Evolutionary conservation across 1,139 yeast genomes (phyloP).

Genomic region (Diutina catenulata): DNA sequence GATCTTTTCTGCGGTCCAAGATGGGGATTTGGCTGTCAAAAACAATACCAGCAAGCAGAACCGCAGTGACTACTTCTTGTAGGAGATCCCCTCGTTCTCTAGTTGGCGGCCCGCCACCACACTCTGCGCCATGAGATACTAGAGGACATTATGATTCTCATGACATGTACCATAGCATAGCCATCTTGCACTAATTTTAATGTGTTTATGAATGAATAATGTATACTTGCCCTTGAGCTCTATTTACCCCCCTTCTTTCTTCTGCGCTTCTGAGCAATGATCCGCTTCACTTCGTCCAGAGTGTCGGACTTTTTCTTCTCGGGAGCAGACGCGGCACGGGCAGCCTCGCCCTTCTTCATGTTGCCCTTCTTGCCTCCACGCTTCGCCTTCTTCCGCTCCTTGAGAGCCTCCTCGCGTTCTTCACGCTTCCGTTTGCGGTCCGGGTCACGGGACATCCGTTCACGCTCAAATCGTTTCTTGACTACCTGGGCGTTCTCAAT

Average conservation of each 20-base stretch:
- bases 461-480: constrained; percentile 62
- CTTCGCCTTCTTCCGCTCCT: constrained; percentile 15
- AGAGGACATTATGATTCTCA: not conserved
- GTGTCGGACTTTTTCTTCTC: constrained; percentile 31
- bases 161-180: constrained; percentile 1
- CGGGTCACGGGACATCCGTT: constrained; percentile 42
- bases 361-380: constrained; percentile 10
- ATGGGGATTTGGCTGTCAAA: constrained; percentile 24
- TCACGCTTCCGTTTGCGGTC: constrained; percentile 15
- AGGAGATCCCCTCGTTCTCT: too few species aligned
- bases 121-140: too few species aligned
- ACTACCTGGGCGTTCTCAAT: constrained; percentile 90
- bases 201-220: constrained; percentile 3
- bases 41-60: constrained; percentile 3
- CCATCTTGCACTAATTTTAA: not conserved
- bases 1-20: constrained; percentile 93
- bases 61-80: constrained; percentile 5
- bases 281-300: constrained; percentile 35
- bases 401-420: constrained; percentile 14
- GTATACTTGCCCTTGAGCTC: not conserved
- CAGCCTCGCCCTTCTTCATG: constrained; percentile 13
- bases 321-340: constrained; percentile 9
- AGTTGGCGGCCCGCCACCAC: too few species aligned
- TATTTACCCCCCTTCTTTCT: constrained; percentile 32
- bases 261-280: constrained; percentile 61